phyloP scores from a whole-genome alignment of 2,329 filamentous ascomycete genomes.

The Neonectria coccinea region DNA sequence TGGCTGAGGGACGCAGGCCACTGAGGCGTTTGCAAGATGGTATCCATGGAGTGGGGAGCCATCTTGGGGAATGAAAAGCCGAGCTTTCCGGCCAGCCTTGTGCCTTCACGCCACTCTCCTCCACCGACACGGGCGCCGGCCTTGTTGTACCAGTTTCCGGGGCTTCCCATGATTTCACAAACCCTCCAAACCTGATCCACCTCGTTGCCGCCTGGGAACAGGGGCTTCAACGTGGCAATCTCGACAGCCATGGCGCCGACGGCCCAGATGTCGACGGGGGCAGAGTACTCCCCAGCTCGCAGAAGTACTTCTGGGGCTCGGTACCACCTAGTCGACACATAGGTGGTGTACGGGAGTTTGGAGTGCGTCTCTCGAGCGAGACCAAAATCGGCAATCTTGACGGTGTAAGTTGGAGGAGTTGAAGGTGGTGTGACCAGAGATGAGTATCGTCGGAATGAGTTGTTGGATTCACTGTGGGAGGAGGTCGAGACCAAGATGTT shows the following conservation, averaged over 20 bases:
- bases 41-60: conserved; percentile 97
- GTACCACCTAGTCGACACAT: conserved; percentile 98
- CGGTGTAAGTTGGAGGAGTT: conserved; percentile 91
- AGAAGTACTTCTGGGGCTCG: conserved; percentile 94
- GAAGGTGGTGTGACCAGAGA: conserved; percentile 93
- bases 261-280: conserved; percentile 98
- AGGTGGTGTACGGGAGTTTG: conserved; percentile 95
- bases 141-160: conserved; percentile 98
- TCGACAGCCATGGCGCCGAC: conserved; percentile 99
- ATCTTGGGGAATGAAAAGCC: conserved; percentile 99
- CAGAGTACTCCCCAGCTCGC: conserved; percentile 94
- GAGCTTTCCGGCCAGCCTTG: conserved; percentile 90
- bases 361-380: conserved; percentile 98
- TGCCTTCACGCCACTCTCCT: conserved; percentile 97
- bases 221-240: conserved; percentile 92
- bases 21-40: conserved; percentile 87
- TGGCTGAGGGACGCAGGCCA: conserved; percentile 90
- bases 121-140: conserved; percentile 87
- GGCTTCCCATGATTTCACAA: conserved; percentile 99
- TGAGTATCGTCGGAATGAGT: conserved; percentile 93
- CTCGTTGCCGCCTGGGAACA: conserved; percentile 98
- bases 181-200: conserved; percentile 99
- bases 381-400: conserved; percentile 99
- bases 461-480: conserved; percentile 81
- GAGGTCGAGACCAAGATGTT: conserved; percentile 98